Evolutionary conservation across 1,139 yeast genomes (phyloP).

Genomic region (Arxiozyma bovina): DNA sequence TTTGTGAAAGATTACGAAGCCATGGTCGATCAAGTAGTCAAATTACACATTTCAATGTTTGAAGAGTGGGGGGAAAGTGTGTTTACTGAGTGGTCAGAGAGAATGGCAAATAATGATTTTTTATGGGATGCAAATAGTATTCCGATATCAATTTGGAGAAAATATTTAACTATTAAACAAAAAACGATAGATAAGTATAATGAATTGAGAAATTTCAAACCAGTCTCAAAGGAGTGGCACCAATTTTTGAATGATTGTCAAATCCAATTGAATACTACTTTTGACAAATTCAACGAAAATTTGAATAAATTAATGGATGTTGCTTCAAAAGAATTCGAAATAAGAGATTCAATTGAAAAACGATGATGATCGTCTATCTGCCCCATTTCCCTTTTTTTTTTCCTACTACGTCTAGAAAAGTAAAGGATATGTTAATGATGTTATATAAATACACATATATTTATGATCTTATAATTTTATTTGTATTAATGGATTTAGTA

Average conservation of each 20-base stretch:
- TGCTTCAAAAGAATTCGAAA: background rate
- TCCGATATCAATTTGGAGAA: background rate
- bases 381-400: background rate
- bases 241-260: background rate
- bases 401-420: too few relatives aligned
- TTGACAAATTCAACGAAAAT: background rate
- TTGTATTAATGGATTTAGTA: too few relatives aligned
- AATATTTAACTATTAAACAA: background rate
- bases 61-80: slow-evolving; percentile 67
- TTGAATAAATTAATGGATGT: background rate
- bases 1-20: slow-evolving; percentile 43
- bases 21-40: slow-evolving; percentile 21
- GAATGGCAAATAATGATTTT: slow-evolving; percentile 29
- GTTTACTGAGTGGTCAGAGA: slow-evolving; percentile 44
- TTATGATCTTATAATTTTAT: too few relatives aligned
- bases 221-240: background rate
- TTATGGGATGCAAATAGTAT: background rate
- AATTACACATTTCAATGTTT: slow-evolving; percentile 44
- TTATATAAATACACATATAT: too few relatives aligned
- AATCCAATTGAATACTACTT: background rate
- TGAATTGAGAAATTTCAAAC: background rate
- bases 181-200: background rate
- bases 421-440: too few relatives aligned
- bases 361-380: background rate
- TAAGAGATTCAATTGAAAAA: background rate